Evolutionary conservation across 148 eudicot genomes (phyloP), one percentile per base, ranked within the genome.

Genomic region (Amaranthus palmeri): DNA sequence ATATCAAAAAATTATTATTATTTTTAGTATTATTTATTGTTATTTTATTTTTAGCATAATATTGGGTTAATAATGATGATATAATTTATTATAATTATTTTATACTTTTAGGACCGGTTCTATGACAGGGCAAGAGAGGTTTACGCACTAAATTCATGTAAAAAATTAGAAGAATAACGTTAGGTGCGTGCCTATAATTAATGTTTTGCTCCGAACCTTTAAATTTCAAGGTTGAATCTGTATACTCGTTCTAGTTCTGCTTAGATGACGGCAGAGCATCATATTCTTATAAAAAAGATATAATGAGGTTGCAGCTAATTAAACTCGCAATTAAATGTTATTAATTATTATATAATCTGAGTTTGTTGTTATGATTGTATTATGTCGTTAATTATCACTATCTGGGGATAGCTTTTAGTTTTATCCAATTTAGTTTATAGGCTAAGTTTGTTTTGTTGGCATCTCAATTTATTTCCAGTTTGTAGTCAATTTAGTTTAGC

Each of bases 371-470:
- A 65, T 43, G 40, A 65, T 65, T 46, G 36, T 25, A 25, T 25
- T 25, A 25, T 25, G 53, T 46, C 53, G 53, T 15, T 65, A 47
- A n/a, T 65, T 2, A 63, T 63, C 17, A 63, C n/a, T 63, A 50
- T 7, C 50, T 63, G 25, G 45, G 43, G 45, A 50, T 63, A 63
- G 13, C 25, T 44, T 44, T 45, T 44, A n/a, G 3, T 61, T 41
- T 2, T 25, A 25, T 25, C 36, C 36, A 25, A 25, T 45, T 15
- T 47, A 8, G 53, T 45, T 65, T 65, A 15, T 51, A 47, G 53
- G 53, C 18, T 65, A 65, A 65, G 68, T 65, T 65, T 46, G 52
- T 65, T 65, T 47, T n/a, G 68, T 65, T 46, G 68, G 45, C 52
- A 65, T 65, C 12, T 65, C 68, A 65, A 65, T 65, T 46, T 45